A percentile compares a stretch with the other conserved stretches of the same genome.
phyloP scores from a whole-genome alignment of 2,329 filamentous ascomycete species.

The Fusarium newnesense region DNA sequence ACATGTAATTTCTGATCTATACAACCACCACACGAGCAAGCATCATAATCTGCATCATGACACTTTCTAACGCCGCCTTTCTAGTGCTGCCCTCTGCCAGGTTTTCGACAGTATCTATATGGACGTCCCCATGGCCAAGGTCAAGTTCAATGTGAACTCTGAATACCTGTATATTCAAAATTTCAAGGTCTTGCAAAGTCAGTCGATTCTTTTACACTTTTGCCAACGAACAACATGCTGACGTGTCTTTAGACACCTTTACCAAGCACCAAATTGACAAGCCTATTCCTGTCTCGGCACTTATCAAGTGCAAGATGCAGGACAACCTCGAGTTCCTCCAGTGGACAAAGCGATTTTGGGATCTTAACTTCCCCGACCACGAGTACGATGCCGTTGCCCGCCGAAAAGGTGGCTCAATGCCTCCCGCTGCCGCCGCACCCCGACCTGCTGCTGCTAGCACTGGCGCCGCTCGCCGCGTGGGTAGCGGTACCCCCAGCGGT shows the following conservation, averaged over 20 bases:
- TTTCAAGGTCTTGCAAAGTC: slow-evolving; percentile 97
- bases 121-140: slow-evolving; percentile 92
- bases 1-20: neutral
- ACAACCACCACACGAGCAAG: neutral
- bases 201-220: slow-evolving; percentile 45
- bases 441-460: slow-evolving; percentile 61
- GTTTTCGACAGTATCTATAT: slow-evolving; percentile 98
- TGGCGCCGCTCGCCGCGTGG: slow-evolving; percentile 64
- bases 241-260: slow-evolving; percentile 73
- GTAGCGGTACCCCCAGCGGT: slow-evolving; percentile 70
- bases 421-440: slow-evolving; percentile 60
- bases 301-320: slow-evolving; percentile 99
- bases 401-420: slow-evolving; percentile 79
- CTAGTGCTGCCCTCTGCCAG: slow-evolving; percentile 93
- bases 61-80: slow-evolving; percentile 32
- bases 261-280: slow-evolving; percentile 88
- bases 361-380: slow-evolving; percentile 95
- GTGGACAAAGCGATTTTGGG: slow-evolving; percentile 97
- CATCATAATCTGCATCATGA: neutral
- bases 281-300: slow-evolving; percentile 84
- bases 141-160: slow-evolving; percentile 98
- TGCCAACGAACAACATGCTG: neutral
- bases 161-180: slow-evolving; percentile 99
- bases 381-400: slow-evolving; percentile 93
- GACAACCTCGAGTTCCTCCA: slow-evolving; percentile 99